Evolutionary conservation across 1,284 basidiomycete genomes (phyloP).

Genomic region (Mixia osmundae): DNA sequence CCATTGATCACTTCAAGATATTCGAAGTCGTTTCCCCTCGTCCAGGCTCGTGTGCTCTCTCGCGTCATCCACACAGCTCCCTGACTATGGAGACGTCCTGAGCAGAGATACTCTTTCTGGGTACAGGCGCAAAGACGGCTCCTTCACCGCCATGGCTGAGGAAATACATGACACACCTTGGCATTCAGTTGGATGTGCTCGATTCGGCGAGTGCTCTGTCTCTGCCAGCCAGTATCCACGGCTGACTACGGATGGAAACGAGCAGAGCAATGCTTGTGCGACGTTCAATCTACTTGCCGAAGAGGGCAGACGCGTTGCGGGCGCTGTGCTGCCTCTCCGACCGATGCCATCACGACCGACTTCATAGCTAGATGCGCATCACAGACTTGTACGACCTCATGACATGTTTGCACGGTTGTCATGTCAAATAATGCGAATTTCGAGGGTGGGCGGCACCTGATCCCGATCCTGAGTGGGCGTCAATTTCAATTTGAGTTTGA

Average conservation of each 20-base stretch:
- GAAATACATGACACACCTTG: constrained; percentile 44
- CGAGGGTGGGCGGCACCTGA: too few relatives aligned
- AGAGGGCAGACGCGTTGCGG: constrained; percentile 74
- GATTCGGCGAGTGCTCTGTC: constrained; percentile 43
- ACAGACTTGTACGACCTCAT: too few relatives aligned
- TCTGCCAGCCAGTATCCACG: neutral
- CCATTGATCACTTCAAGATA: constrained; percentile 43
- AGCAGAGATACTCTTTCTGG: constrained; percentile 66
- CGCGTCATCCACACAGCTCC: neutral
- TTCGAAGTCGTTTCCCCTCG: constrained; percentile 60
- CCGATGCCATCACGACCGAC: too few relatives aligned
- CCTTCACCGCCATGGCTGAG: constrained; percentile 46
- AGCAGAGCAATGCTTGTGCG: constrained; percentile 66
- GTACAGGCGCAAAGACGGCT: constrained; percentile 50
- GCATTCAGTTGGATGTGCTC: constrained; percentile 82
- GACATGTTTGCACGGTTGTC: too few relatives aligned
- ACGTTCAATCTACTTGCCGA: constrained; percentile 83
- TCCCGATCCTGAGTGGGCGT: too few relatives aligned
- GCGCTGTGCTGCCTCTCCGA: constrained; percentile 61
- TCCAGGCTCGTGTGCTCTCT: constrained; percentile 39
- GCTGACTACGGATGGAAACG: too few relatives aligned
- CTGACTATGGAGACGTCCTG: neutral
- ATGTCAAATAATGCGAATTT: too few relatives aligned
- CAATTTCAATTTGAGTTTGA: too few relatives aligned
- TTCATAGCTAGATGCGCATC: too few relatives aligned